phyloP scores from a whole-genome alignment of 805 yeast genomes.

The Candida montana region DNA sequence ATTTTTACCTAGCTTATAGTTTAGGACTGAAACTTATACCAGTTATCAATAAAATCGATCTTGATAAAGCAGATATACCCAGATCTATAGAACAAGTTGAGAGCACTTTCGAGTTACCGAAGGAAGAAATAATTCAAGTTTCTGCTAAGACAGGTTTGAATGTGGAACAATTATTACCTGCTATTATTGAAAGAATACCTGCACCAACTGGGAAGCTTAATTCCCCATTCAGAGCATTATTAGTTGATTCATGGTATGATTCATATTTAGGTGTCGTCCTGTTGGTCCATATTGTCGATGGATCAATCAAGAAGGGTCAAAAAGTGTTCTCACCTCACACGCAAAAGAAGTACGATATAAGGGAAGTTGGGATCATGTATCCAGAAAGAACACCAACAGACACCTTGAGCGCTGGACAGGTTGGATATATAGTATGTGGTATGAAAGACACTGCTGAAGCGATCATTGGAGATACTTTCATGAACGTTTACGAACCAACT shows the following conservation, averaged over 20 bases:
- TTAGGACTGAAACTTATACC: conserved; percentile 80
- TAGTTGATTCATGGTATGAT: conserved; percentile 98
- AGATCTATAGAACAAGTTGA: conserved; percentile 82
- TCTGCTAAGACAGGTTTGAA: conserved; percentile 90
- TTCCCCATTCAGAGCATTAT: conserved; percentile 61
- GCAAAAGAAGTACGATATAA: conserved; percentile 70
- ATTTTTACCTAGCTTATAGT: conserved; percentile 84
- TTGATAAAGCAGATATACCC: conserved; percentile 81
- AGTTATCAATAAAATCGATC: conserved; percentile 85
- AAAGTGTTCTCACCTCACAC: conserved; percentile 76
- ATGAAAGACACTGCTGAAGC: conserved; percentile 87
- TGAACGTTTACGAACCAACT: conserved; percentile 52
- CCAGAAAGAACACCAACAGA: conserved; percentile 75
- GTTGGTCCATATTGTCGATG: conserved; percentile 81
- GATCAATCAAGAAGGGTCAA: conserved; percentile 66
- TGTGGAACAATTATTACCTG: conserved; percentile 74
- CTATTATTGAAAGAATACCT: conserved; percentile 76
- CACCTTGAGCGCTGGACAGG: conserved; percentile 78
- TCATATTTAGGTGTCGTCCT: conserved; percentile 86
- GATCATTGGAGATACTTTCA: conserved; percentile 84
- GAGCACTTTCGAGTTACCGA: conserved; percentile 71
- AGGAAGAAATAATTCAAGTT: conserved; percentile 71
- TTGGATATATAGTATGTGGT: conserved; percentile 91
- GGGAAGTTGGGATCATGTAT: conserved; percentile 93
- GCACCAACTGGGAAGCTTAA: conserved; percentile 56